Evolutionary conservation across 306 rosid genomes (phyloP).

Genomic region (Castanospermum australe): DNA sequence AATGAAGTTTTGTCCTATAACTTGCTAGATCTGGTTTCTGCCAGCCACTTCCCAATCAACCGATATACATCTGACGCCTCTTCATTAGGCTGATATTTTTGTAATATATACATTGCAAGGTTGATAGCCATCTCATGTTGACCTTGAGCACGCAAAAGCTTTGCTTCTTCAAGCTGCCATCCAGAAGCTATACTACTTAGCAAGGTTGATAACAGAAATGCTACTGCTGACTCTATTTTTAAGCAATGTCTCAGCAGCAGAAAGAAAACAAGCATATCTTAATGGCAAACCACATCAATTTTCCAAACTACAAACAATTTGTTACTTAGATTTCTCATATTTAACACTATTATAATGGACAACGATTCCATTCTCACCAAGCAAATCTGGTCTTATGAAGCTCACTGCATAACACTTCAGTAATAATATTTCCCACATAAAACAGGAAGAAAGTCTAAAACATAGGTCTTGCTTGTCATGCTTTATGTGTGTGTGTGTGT

Average conservation of each 20-base stretch:
- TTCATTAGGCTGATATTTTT: conserved; percentile 49
- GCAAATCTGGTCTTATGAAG: background rate
- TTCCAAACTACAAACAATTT: conserved; percentile 1
- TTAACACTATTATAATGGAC: background rate
- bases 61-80: conserved; percentile 87
- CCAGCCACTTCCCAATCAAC: conserved; percentile 95
- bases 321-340: background rate
- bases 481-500: no score
- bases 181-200: conserved; percentile 11
- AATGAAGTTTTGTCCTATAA: conserved; percentile 35
- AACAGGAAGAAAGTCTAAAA: background rate
- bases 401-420: background rate
- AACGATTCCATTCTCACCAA: background rate
- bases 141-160: conserved; percentile 92
- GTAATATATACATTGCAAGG: conserved; percentile 74
- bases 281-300: background rate
- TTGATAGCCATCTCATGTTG: conserved; percentile 88
- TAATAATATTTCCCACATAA: background rate
- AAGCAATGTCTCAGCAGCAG: conserved; percentile 2
- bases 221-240: background rate
- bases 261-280: background rate
- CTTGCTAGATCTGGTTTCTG: conserved; percentile 99
- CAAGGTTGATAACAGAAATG: background rate
- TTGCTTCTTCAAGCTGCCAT: conserved; percentile 94
- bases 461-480: background rate